Percentiles rank a stretch among this genome's conserved stretches.
phyloP scores from a whole-genome alignment of 306 rosid species.

The Trichosanthes cucumerina region DNA sequence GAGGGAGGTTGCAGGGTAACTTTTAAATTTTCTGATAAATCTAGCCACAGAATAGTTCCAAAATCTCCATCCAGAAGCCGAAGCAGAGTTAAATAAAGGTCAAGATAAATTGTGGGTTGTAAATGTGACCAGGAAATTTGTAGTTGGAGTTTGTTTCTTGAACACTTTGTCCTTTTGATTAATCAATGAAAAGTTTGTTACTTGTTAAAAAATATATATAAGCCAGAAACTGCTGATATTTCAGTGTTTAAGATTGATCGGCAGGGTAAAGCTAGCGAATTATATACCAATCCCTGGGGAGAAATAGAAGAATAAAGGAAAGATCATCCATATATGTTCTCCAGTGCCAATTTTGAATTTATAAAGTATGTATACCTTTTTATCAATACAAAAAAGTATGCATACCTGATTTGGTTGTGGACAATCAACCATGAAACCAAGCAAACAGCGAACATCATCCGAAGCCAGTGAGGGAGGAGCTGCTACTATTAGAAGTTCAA shows the following conservation, averaged over 20 bases:
- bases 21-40: neutral
- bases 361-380: neutral
- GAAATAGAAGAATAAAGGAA: neutral
- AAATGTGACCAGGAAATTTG: neutral
- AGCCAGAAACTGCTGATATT: neutral
- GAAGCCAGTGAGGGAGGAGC: constrained; percentile 70
- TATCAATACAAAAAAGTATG: neutral
- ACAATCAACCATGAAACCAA: constrained; percentile 84
- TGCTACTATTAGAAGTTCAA: constrained; percentile 81
- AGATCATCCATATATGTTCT: neutral
- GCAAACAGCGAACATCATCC: constrained; percentile 69
- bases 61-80: neutral
- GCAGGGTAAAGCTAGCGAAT: neutral
- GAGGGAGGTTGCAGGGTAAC: neutral
- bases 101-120: neutral
- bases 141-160: neutral
- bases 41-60: neutral
- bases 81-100: neutral
- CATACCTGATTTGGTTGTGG: constrained; percentile 90
- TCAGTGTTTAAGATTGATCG: neutral
- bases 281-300: neutral
- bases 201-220: neutral
- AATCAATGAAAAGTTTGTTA: too few relatives aligned
- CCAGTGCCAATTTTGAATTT: neutral
- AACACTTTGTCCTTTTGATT: too few relatives aligned